phyloP scores from a whole-genome alignment of 805 yeast genomes.

The Saccharomycopsis oosterbeekiorum region DNA sequence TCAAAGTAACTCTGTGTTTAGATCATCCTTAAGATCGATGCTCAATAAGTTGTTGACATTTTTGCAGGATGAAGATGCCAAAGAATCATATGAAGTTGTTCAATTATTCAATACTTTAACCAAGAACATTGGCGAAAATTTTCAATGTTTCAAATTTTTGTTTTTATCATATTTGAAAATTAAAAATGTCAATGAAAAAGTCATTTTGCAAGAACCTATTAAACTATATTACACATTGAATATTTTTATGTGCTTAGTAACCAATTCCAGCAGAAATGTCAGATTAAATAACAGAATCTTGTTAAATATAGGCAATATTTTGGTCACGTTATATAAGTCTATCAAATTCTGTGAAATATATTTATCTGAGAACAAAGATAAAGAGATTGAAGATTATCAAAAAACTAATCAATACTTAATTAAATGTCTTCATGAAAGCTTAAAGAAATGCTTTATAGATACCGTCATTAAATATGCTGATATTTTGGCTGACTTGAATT shows the following conservation, averaged over 20 bases:
- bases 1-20: slow-evolving; percentile 5
- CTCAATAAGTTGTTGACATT: slow-evolving; percentile 4
- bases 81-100: slow-evolving; percentile 7
- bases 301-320: slow-evolving; percentile 6
- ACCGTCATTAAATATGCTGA: slow-evolving; percentile 8
- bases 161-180: slow-evolving; percentile 5
- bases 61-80: slow-evolving; percentile 14
- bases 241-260: slow-evolving; percentile 9
- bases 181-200: slow-evolving; percentile 4
- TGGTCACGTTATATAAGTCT: slow-evolving; percentile 7
- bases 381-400: slow-evolving; percentile 5
- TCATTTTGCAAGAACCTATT: slow-evolving; percentile 8
- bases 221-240: slow-evolving; percentile 8
- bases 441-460: slow-evolving; percentile 5
- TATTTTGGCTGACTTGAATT: slow-evolving; percentile 13
- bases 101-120: slow-evolving; percentile 1
- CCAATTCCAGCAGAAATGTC: slow-evolving; percentile 3
- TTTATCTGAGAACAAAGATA: slow-evolving; percentile 1
- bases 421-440: slow-evolving; percentile 1
- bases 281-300: slow-evolving; percentile 12
- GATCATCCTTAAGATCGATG: slow-evolving; percentile 11
- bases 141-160: background rate
- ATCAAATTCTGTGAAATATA: slow-evolving; percentile 15
- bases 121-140: background rate
- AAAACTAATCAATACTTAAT: slow-evolving; percentile 14